Conservation (phyloP, 2,329 filamentous ascomycete species). For the Colletotrichum abscissum region DNA sequence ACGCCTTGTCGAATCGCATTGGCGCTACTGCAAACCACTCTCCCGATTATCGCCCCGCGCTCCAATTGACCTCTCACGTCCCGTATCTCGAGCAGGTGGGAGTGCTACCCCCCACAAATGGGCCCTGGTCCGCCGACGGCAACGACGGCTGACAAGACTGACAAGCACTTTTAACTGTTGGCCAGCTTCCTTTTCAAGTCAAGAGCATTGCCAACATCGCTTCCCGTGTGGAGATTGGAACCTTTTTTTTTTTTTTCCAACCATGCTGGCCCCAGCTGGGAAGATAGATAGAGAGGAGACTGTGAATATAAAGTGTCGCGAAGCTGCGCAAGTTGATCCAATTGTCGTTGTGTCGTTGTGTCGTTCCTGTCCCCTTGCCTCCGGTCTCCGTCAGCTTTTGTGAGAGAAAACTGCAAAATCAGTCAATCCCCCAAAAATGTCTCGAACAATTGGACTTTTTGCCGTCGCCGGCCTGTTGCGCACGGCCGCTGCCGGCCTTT, state of each 20-base stretch:
- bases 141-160: conserved; percentile 14
- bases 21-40: conserved; percentile 31
- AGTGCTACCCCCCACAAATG: conserved; percentile 21
- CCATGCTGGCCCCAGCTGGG: not conserved
- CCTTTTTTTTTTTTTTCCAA: not conserved
- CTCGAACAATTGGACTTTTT: conserved; percentile 39
- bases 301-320: conserved; percentile 8
- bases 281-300: conserved; percentile 16
- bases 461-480: conserved; percentile 42
- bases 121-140: conserved; percentile 10
- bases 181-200: conserved; percentile 38
- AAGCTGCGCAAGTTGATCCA: not conserved
- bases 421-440: conserved; percentile 39
- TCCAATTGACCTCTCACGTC: conserved; percentile 40
- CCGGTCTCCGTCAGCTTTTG: not conserved
- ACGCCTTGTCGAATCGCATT: not conserved
- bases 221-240: conserved; percentile 28
- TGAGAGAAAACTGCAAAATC: not conserved
- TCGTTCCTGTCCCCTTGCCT: not conserved
- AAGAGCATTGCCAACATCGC: conserved; percentile 25
- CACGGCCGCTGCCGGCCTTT: conserved; percentile 50
- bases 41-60: conserved; percentile 24
- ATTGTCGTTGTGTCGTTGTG: not conserved
- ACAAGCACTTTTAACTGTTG: conserved; percentile 15
- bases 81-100: conserved; percentile 40